Evolutionary conservation across 2,329 filamentous ascomycete genomes (phyloP), one percentile per base, ranked within the genome.

Genomic region (Pseudophaeomoniella oleicola): DNA sequence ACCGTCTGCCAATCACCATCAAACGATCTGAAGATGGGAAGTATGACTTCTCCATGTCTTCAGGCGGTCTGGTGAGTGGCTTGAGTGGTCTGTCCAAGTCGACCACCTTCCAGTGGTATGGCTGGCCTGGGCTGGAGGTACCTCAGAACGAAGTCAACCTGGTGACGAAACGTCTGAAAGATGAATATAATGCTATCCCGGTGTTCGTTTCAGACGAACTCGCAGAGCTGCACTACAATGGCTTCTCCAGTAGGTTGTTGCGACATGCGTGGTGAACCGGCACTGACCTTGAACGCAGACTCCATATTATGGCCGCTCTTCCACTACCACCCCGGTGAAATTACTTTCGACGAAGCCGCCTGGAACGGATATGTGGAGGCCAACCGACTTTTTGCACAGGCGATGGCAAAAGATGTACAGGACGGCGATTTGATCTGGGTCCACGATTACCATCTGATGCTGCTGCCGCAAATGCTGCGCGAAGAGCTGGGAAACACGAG

Each of bases 281-380:
- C 29, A 19, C 16, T 3, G 38, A 32, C 34, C 39, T 41, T 34
- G 3, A n/a, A 14, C 16, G 2, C 43, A 88, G 85, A 98, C 61
- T 92, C 85, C 5, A 96, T 96, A 57, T 78, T 98, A 42, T 98
- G 90, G 90, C 90, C 90, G 2, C 76, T 98, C 29, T 93, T 98
- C 67, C 90, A 96, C 65, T 96, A 96, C 63, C 90, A 98, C 60
- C 88, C 90, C 35, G 88, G 88, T 55, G 88, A 96, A 67, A 94
- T 96, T 50, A 94, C 86, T 32, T 96, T 96, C 57, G 87, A 96
- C 62, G 88, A 96, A 62, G 81, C 79, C 30, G 82, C 86, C 3
- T 98, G 90, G 90, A 72, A 78, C 16, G 88, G 86, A 36, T 96
- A 96, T 65, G 78, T 78, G 51, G 82, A 94, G 54, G 88, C 92